Conservation (phyloP, 148 eudicot genomes). For the Polygonum maritimum region DNA sequence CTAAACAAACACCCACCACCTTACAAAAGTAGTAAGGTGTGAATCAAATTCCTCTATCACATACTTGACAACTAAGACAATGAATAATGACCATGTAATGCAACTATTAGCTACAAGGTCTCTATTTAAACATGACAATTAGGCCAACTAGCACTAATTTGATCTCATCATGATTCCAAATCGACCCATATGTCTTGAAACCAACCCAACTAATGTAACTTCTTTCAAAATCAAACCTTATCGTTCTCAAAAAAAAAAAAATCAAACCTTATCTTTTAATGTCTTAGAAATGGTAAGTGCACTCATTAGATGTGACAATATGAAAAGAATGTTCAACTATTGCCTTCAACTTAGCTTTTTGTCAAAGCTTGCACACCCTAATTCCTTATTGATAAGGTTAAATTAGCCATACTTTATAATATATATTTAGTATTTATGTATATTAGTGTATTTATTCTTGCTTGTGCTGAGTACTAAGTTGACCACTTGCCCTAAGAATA, state of each 20-base stretch:
- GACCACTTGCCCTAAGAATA: background rate
- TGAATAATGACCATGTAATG: background rate
- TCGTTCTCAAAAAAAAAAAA: no score
- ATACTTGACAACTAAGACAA: background rate
- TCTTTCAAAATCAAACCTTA: background rate
- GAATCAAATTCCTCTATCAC: background rate
- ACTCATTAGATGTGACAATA: slow-evolving; percentile 1
- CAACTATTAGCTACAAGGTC: background rate
- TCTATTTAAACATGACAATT: background rate
- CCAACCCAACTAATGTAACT: background rate
- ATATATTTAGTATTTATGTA: background rate
- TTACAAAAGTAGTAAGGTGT: slow-evolving; percentile 7
- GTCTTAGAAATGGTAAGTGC: slow-evolving; percentile 6
- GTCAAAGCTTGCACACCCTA: background rate
- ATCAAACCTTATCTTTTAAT: background rate
- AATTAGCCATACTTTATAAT: background rate
- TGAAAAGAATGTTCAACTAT: background rate
- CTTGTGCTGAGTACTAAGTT: background rate
- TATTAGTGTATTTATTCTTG: slow-evolving; percentile 4
- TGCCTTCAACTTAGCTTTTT: slow-evolving; percentile 1
- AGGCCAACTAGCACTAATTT: background rate
- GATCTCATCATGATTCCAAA: background rate
- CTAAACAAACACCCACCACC: background rate
- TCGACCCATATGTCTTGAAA: background rate
- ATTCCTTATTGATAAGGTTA: background rate